phyloP scores from a whole-genome alignment of 208 protist genomes.

The Perkinsela sp. region DNA sequence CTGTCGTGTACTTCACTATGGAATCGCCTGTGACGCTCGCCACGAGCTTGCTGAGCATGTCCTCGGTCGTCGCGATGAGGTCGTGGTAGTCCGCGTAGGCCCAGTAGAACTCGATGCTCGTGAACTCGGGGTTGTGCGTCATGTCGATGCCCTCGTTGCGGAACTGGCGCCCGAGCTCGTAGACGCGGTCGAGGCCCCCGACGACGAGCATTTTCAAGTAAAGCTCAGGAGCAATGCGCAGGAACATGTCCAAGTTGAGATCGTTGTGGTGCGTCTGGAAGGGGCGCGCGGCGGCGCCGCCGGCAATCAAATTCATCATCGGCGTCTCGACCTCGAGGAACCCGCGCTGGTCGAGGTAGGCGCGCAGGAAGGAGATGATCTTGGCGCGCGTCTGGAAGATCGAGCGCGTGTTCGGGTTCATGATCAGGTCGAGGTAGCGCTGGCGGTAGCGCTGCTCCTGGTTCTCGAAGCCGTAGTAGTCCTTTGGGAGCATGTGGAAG shows the following conservation, averaged over 20 bases:
- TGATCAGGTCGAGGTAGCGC: constrained; percentile 96
- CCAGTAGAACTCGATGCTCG: constrained; percentile 97
- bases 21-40: constrained; percentile 68
- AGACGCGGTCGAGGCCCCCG: constrained; percentile 97
- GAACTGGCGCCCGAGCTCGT: constrained; percentile 98
- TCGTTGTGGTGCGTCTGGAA: constrained; percentile 99
- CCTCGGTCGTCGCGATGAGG: constrained; percentile 89
- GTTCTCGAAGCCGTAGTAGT: constrained; percentile 68
- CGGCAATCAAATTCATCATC: constrained; percentile 91
- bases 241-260: constrained; percentile 86
- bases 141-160: constrained; percentile 93
- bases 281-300: constrained; percentile 92
- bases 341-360: constrained; percentile 77
- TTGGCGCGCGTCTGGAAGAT: constrained; percentile 73
- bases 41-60: constrained; percentile 77
- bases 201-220: constrained; percentile 98
- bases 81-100: constrained; percentile 99
- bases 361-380: constrained; percentile 87
- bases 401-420: constrained; percentile 72
- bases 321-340: constrained; percentile 96
- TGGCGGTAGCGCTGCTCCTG: constrained; percentile 80
- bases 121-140: constrained; percentile 99
- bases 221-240: constrained; percentile 96
- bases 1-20: constrained; percentile 72
- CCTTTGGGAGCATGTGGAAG: constrained; percentile 91